Percentiles rank a stretch among this genome's conserved stretches.
Conservation (phyloP, 2,329 filamentous ascomycete genomes). For the Aspergillus quadricinctus region DNA sequence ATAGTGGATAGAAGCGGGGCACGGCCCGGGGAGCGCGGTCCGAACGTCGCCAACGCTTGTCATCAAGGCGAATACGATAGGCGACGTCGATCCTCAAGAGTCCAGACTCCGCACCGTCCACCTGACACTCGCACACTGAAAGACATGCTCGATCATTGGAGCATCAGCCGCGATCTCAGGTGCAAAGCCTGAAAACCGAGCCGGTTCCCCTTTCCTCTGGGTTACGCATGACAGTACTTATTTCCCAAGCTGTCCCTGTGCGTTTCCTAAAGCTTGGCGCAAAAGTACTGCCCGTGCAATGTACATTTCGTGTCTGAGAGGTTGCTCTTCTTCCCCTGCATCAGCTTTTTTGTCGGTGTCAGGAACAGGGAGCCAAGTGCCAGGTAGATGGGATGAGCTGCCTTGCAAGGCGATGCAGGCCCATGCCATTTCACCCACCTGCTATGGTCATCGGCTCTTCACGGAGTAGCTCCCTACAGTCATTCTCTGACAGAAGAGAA, state of each 20-base stretch:
- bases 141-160: conserved; percentile 9
- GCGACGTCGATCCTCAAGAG: conserved; percentile 8
- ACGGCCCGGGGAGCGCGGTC: conserved; percentile 16
- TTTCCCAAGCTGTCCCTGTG: not conserved
- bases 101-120: conserved; percentile 9
- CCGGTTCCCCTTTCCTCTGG: not conserved
- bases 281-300: not conserved
- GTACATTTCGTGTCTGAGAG: not conserved
- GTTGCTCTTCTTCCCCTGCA: conserved; percentile 2
- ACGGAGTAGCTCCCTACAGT: too few species aligned
- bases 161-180: conserved; percentile 5
- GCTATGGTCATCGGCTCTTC: not conserved
- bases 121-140: not conserved
- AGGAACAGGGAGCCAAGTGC: conserved; percentile 8
- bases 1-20: conserved; percentile 3
- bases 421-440: not conserved
- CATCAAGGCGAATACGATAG: conserved; percentile 15
- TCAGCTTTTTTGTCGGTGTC: not conserved
- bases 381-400: conserved; percentile 16
- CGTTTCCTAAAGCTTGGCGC: not conserved
- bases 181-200: conserved; percentile 8
- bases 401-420: conserved; percentile 1
- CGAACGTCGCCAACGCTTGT: conserved; percentile 16
- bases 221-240: not conserved
- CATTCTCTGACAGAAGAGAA: not conserved